These are phyloP conservation scores for Violaceomyces palustris DNA, from an alignment of 1,284 basidiomycete species.

Conservation along the genomic window DNA sequence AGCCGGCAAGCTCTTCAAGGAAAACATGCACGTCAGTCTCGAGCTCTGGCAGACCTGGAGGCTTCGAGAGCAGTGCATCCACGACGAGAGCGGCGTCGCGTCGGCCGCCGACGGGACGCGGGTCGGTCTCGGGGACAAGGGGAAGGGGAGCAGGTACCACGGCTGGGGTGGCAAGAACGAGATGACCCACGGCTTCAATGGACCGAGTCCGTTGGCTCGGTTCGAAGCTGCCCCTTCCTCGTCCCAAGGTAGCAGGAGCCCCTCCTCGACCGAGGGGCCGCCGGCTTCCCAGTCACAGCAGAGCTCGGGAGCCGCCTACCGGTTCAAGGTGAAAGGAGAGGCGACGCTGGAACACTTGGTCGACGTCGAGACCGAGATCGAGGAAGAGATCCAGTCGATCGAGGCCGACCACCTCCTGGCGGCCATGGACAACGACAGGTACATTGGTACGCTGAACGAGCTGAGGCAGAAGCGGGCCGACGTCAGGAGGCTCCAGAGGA, in stretches of 20 bases:
- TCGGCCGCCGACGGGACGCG: constrained; percentile 55
- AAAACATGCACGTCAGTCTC: constrained; percentile 84
- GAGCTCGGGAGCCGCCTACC: constrained; percentile 2
- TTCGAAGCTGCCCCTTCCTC: constrained; percentile 23
- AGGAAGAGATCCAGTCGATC: constrained; percentile 28
- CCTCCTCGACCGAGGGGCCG: constrained; percentile 28
- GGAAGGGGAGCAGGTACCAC: too few species aligned
- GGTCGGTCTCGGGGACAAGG: constrained; percentile 26
- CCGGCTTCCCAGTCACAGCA: not conserved
- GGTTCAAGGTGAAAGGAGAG: constrained; percentile 36
- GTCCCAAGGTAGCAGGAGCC: constrained; percentile 37
- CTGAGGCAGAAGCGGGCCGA: constrained; percentile 42
- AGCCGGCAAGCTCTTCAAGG: constrained; percentile 81
- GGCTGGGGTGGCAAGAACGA: not conserved
- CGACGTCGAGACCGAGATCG: constrained; percentile 36
- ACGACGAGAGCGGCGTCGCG: constrained; percentile 85
- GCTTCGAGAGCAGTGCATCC: constrained; percentile 88
- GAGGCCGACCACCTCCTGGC: constrained; percentile 42
- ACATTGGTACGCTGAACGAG: constrained; percentile 16
- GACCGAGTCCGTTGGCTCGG: constrained; percentile 5
- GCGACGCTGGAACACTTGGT: constrained; percentile 41
- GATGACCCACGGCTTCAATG: too few species aligned
- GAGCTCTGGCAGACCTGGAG: constrained; percentile 91
- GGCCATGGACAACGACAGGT: constrained; percentile 38
- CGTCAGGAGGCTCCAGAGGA: constrained; percentile 38